phyloP scores from a whole-genome alignment of 768 basidiomycete genomes.

The Amanita thiersii region DNA sequence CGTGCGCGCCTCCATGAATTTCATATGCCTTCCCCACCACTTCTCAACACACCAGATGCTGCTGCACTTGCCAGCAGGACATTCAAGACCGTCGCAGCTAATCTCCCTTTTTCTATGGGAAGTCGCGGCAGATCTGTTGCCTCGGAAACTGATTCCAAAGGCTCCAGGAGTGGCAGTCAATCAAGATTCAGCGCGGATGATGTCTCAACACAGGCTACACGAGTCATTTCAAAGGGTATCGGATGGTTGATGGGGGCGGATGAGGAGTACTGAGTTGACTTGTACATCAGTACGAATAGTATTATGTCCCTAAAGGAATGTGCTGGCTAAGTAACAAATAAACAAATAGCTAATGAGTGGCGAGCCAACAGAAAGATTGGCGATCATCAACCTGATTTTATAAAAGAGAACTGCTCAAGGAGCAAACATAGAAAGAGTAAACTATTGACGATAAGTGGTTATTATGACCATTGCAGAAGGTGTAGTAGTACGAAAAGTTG shows the following conservation, averaged over 20 bases:
- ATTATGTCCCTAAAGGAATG: background rate
- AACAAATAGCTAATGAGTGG: background rate
- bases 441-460: too few species aligned
- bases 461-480: too few species aligned
- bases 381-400: too few species aligned
- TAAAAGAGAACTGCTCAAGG: too few species aligned
- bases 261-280: conserved; percentile 27
- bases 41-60: conserved; percentile 68
- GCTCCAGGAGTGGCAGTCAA: conserved; percentile 31
- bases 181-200: conserved; percentile 45
- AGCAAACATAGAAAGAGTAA: too few species aligned
- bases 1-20: conserved; percentile 56
- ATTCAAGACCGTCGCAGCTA: conserved; percentile 70
- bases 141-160: conserved; percentile 34
- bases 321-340: background rate
- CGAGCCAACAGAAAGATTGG: background rate
- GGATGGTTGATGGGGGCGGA: conserved; percentile 95
- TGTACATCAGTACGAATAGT: background rate
- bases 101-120: conserved; percentile 59
- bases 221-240: conserved; percentile 82
- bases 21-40: conserved; percentile 60
- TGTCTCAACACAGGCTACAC: conserved; percentile 66
- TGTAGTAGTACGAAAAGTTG: too few species aligned
- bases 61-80: conserved; percentile 73
- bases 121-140: conserved; percentile 28